Evolutionary conservation across 441 rosid species (phyloP), one percentile per base, ranked within the genome.

Genomic region (Bocquillonia castaneifolia): DNA sequence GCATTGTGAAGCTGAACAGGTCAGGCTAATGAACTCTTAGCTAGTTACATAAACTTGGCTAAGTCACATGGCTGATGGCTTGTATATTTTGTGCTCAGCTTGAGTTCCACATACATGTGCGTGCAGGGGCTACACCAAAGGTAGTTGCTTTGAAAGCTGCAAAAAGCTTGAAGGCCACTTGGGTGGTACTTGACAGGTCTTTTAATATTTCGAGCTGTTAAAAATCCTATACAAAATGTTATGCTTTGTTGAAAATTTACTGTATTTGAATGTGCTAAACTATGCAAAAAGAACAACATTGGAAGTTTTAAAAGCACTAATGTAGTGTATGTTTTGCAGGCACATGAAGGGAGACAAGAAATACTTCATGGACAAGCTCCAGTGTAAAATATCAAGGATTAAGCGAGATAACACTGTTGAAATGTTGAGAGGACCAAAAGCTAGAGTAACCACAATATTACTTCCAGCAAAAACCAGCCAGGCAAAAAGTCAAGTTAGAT

Each of bases 101-200:
- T 39, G 79, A 79, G 54, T 80, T 85, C 74, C 69, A 6, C 13
- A 32, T 82, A 47, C 85, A 84, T 64, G 81, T 85, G 5, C 72
- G 6, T 2, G 81, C 83, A 29, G 88, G 84, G 58, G 39, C 81
- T 26, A 66, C 76, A 36, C 76, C 79, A 8, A 85, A 80, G 76
- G 56, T 22, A 40, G 66, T 70, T 68, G 86, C 86, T 20, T 6
- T 78, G 15, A 67, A 66, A 68, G 78, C 80, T 61, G 84, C 78
- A n/a, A 73, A 48, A 77, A 79, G 12, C 25, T 62, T 82, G 12
- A 59, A 54, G 58, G 81, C 85, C 15, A 84, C 84, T 10, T 84
- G 80, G 84, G 60, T 81, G 23, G 79, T 88, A 55, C 87, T 88
- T 48, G 93, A 85, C 74, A 88, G 88, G 90, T 84, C 28, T 59